Percentiles rank a stretch among this genome's conserved stretches.
phyloP scores from a whole-genome alignment of 192 early-diverging fungal genomes.

The Coemansia sp. region DNA sequence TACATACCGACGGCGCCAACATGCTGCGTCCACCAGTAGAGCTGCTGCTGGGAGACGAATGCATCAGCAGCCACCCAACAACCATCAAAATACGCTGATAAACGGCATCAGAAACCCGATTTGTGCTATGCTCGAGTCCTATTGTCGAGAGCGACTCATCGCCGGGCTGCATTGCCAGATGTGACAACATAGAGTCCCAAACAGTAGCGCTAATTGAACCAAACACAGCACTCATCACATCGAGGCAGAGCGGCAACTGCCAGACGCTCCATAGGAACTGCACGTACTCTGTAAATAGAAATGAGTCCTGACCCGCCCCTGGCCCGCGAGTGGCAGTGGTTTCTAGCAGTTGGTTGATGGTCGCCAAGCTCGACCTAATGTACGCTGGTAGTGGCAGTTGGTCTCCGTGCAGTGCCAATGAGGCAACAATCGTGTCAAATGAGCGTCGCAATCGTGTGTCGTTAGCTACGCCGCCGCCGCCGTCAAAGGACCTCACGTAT shows the following conservation, averaged over 20 bases:
- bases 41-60: slow-evolving; percentile 11
- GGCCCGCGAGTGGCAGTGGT: background rate
- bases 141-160: background rate
- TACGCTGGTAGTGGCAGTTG: background rate
- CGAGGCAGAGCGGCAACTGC: slow-evolving; percentile 19
- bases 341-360: slow-evolving; percentile 17
- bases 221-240: slow-evolving; percentile 11
- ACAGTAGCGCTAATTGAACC: slow-evolving; percentile 14
- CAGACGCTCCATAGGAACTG: slow-evolving; percentile 38
- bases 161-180: background rate
- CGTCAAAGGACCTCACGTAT: slow-evolving; percentile 1
- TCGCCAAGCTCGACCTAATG: slow-evolving; percentile 5
- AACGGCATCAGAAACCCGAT: background rate
- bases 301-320: background rate
- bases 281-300: slow-evolving; percentile 29
- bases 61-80: slow-evolving; percentile 35
- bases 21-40: background rate
- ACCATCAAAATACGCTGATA: slow-evolving; percentile 17
- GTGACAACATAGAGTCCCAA: slow-evolving; percentile 33
- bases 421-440: slow-evolving; percentile 23
- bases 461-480: slow-evolving; percentile 6
- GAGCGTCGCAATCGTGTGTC: slow-evolving; percentile 40
- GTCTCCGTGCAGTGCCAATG: slow-evolving; percentile 6
- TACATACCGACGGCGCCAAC: slow-evolving; percentile 24
- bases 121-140: background rate